Evolutionary conservation across 306 rosid genomes (phyloP).

Genomic region (Rosa rugosa): DNA sequence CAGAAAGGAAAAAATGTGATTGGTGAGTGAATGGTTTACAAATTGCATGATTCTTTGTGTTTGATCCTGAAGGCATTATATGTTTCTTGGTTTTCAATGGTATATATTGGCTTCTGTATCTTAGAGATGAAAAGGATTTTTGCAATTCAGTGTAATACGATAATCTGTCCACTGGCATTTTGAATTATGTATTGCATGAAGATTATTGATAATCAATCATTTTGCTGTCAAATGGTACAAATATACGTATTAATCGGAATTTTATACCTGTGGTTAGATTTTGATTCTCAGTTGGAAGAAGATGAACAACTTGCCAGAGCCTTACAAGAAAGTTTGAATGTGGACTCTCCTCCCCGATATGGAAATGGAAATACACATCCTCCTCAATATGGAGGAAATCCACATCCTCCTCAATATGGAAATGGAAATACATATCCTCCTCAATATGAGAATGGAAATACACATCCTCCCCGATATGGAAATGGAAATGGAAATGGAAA

Average conservation of each 20-base stretch:
- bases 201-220: not conserved
- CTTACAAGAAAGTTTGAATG: constrained; percentile 75
- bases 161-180: not conserved
- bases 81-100: not conserved
- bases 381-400: constrained; percentile 16
- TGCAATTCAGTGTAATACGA: not conserved
- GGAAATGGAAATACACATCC: constrained; percentile 47
- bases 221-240: constrained; percentile 1
- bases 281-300: constrained; percentile 64
- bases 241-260: constrained; percentile 9
- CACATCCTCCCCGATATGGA: constrained; percentile 26
- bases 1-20: constrained; percentile 43
- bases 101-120: not conserved
- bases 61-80: constrained; percentile 2
- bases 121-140: not conserved
- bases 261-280: constrained; percentile 30
- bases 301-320: constrained; percentile 92
- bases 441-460: constrained; percentile 42
- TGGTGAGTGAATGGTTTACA: constrained; percentile 55
- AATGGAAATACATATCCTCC: constrained; percentile 36
- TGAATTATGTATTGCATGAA: constrained; percentile 7
- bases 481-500: not conserved
- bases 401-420: constrained; percentile 8
- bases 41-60: not conserved
- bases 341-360: constrained; percentile 70